Conservation (phyloP, 306 rosid genomes). For the Vigna nakashimae region DNA sequence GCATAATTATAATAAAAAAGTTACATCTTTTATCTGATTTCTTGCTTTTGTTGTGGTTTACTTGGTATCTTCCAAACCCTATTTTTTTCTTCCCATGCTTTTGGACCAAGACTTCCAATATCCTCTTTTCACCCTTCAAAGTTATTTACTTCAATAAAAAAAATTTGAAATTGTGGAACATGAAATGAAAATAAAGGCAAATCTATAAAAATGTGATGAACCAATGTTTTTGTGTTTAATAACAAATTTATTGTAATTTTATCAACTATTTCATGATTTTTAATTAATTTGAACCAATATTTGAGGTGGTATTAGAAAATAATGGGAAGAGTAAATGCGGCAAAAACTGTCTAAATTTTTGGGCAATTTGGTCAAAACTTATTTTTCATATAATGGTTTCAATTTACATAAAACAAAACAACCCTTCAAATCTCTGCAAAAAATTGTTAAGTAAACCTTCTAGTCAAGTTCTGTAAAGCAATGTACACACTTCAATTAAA, state of each 20-base stretch:
- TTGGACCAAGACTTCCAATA: conserved; percentile 44
- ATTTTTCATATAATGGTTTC: neutral
- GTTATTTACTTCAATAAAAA: neutral
- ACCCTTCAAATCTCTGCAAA: conserved; percentile 12
- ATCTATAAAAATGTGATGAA: neutral
- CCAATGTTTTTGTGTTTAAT: neutral
- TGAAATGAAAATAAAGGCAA: neutral
- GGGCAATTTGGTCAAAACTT: too few relatives aligned
- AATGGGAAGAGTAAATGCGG: too few relatives aligned
- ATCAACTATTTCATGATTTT: neutral
- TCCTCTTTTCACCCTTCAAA: conserved; percentile 12
- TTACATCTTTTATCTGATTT: neutral
- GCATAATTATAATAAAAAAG: neutral
- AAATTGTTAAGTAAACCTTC: neutral
- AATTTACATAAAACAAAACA: neutral
- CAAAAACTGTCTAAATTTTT: too few relatives aligned
- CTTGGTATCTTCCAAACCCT: conserved; percentile 41
- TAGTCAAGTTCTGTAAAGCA: neutral
- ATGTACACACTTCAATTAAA: neutral
- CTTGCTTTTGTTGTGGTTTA: neutral
- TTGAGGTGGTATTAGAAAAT: too few relatives aligned
- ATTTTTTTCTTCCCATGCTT: conserved; percentile 50
- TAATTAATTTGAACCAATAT: too few relatives aligned
- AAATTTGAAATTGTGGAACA: neutral
- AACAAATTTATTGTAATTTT: neutral